Base-by-base conservation (phyloP, 2,329 filamentous ascomycete species). In the Harringtonia lauricola region DNA sequence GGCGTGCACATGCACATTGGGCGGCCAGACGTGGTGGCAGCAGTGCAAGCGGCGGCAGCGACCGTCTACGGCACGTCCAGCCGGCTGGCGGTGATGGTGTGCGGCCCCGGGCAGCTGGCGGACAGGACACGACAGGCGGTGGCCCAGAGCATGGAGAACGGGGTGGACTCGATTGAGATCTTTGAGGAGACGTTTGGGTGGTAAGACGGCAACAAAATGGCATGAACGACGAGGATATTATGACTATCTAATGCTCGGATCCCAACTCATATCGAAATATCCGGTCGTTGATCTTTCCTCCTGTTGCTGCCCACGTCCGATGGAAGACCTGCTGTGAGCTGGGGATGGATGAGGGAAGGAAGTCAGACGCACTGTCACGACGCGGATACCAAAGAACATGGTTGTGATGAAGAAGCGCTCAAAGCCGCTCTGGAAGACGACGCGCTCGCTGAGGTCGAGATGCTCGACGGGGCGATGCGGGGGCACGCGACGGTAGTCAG, bases 221-320 rank as follows among this genome's bases (percentile, higher is more conserved):
- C n/a, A n/a, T n/a, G n/a, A n/a, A n/a, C n/a, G n/a, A n/a, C n/a
- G n/a, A n/a, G n/a, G n/a, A n/a, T n/a, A n/a, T n/a, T n/a, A n/a
- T n/a, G n/a, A n/a, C n/a, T n/a, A 19, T 19, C 26, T 31, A 40
- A n/a, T 45, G 39, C 54, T 78, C 74, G 13, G 74, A 73, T 12
- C 75, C 73, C 45, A 78, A 57, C 28, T 67, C 64, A 51, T 74
- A 74, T 28, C 62, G 62, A 41, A 75, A 72, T 19, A 67, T 56
- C n/a, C 57, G 55, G 47, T 68, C 60, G 52, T 70, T 71, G 10
- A 73, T 47, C 46, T 55, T 67, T 0, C 72, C 72, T 2, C 64
- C 60, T 0, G 72, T 75, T 6, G 56, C 57, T n/a, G 66, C 57
- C 73, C 73, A 78, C 2, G 69, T 44, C 35, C 68, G 61, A 3